Percentiles rank a stretch among this genome's conserved stretches.
Evolutionary conservation across 2,329 filamentous ascomycete species (phyloP).

Genomic region (Zasmidium angulare): DNA sequence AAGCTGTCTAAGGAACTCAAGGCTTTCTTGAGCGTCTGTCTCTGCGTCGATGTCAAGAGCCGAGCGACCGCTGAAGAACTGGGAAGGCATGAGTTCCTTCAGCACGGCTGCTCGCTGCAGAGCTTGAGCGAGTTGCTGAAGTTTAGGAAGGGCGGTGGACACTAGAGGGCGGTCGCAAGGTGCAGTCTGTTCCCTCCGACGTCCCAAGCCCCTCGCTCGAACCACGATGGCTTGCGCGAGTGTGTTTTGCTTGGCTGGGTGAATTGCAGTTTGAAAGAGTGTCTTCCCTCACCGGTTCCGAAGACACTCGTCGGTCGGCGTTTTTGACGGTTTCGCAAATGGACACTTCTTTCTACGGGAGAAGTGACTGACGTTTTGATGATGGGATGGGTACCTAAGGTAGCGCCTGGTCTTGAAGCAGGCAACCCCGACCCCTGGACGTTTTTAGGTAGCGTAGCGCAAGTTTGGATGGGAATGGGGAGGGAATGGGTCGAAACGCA

Average conservation of each 20-base stretch:
- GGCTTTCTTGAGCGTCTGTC: conserved; percentile 91
- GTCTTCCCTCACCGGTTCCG: too few relatives aligned
- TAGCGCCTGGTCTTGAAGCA: too few relatives aligned
- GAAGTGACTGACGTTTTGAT: too few relatives aligned
- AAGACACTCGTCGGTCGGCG: too few relatives aligned
- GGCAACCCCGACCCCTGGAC: too few relatives aligned
- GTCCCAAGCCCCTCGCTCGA: neutral
- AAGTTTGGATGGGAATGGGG: neutral
- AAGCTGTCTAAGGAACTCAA: conserved; percentile 98
- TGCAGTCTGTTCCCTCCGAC: neutral
- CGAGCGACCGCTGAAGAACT: conserved; percentile 89
- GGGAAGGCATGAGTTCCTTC: conserved; percentile 88
- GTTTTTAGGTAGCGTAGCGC: neutral
- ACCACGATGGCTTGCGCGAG: too few relatives aligned
- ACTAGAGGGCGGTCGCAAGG: conserved; percentile 28
- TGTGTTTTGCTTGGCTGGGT: too few relatives aligned
- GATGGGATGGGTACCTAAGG: too few relatives aligned
- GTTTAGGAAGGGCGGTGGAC: conserved; percentile 70
- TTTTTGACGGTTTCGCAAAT: too few relatives aligned
- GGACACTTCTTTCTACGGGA: too few relatives aligned
- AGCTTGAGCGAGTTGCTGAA: conserved; percentile 84
- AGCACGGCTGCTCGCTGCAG: conserved; percentile 79
- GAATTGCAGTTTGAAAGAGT: too few relatives aligned
- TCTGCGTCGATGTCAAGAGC: conserved; percentile 95
- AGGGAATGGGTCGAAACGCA: neutral